A percentile compares a stretch with the other conserved stretches of the same genome.
phyloP scores from a whole-genome alignment of 2,329 filamentous ascomycete species.

The Aspergillus melleus region DNA sequence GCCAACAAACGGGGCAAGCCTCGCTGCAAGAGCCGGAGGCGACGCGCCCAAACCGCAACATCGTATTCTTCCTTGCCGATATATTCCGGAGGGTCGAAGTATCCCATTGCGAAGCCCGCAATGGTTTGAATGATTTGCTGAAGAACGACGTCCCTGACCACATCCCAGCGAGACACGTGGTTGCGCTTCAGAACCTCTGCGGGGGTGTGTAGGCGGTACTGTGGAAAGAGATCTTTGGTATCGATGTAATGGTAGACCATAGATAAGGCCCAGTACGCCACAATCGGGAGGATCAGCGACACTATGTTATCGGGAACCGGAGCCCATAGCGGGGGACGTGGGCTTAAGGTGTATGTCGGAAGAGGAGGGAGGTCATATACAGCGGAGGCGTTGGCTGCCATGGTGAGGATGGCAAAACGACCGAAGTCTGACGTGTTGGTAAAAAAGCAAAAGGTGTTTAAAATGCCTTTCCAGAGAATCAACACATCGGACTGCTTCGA shows the following conservation, averaged over 20 bases:
- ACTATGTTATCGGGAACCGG: conserved; percentile 81
- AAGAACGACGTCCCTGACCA: conserved; percentile 84
- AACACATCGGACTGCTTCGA: conserved; percentile 1
- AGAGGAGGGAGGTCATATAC: conserved; percentile 72
- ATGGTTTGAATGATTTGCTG: conserved; percentile 88
- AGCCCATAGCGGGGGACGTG: conserved; percentile 69
- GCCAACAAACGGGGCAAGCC: conserved; percentile 72
- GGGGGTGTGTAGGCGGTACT: conserved; percentile 93
- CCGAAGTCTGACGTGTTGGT: background rate
- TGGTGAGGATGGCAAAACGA: conserved; percentile 17
- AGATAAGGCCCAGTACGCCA: conserved; percentile 87
- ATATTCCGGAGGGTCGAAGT: conserved; percentile 72
- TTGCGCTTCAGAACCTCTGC: conserved; percentile 87
- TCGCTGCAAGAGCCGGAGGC: conserved; percentile 75
- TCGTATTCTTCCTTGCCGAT: conserved; percentile 81
- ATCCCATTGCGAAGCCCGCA: conserved; percentile 66
- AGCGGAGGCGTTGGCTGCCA: conserved; percentile 38
- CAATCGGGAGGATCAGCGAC: conserved; percentile 71
- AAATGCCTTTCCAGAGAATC: background rate
- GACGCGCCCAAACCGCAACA: conserved; percentile 83
- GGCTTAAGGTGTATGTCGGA: conserved; percentile 73
- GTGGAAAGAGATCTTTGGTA: conserved; percentile 77
- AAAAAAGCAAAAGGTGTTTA: conserved; percentile 3
- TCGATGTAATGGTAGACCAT: conserved; percentile 87
- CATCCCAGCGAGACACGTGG: conserved; percentile 79